Percentiles rank a stretch among this genome's conserved stretches.
These are phyloP conservation scores for Pichia sp. DNA, from an alignment of 1,139 yeast genomes.

Conservation along the genomic window DNA sequence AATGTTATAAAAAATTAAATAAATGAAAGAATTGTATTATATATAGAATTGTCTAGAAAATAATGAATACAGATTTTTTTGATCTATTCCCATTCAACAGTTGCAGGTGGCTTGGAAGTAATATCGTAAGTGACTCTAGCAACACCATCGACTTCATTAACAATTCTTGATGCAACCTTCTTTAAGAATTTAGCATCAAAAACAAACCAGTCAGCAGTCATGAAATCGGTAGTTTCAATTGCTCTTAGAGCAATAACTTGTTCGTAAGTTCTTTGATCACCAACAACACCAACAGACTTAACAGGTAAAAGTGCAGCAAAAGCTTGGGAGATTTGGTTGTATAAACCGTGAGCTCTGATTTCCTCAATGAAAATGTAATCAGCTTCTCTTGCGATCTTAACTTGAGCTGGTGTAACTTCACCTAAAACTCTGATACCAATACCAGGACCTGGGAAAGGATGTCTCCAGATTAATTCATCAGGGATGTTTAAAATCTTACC, in stretches of 20 bases:
- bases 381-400: conserved; percentile 95
- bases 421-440: conserved; percentile 97
- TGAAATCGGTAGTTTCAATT: conserved; percentile 93
- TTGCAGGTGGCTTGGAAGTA: conserved; percentile 98
- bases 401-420: conserved; percentile 89
- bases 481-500: conserved; percentile 95
- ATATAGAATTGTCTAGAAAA: not conserved
- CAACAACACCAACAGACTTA: conserved; percentile 98
- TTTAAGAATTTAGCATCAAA: conserved; percentile 91
- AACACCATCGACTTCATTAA: conserved; percentile 97
- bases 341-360: conserved; percentile 86
- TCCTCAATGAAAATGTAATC: conserved; percentile 94
- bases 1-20: not conserved
- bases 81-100: conserved; percentile 94
- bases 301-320: conserved; percentile 96
- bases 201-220: conserved; percentile 99
- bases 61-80: not conserved
- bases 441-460: conserved; percentile 99
- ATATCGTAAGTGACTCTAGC: conserved; percentile 98
- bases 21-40: not conserved
- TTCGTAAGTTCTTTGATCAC: conserved; percentile 98
- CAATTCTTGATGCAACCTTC: conserved; percentile 91
- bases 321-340: conserved; percentile 91
- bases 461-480: conserved; percentile 98
- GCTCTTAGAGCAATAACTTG: conserved; percentile 99